Percentiles rank a stretch among this genome's conserved stretches.
Conservation (phyloP, 495 filamentous ascomycete species). For the Penicillium cinerascens region DNA sequence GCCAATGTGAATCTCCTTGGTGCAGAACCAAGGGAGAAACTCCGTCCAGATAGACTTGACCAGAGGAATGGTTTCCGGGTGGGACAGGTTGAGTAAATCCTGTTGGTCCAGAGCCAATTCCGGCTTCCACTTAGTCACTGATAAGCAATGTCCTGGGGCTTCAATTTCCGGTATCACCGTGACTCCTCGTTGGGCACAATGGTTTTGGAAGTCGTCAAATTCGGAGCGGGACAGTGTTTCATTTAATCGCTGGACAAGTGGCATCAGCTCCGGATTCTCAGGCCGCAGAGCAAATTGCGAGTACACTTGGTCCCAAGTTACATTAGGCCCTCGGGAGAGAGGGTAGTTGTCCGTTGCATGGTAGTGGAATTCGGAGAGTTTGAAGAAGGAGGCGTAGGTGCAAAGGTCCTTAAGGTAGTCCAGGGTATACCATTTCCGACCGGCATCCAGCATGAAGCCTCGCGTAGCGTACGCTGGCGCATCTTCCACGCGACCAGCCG, state of each 20-base stretch:
- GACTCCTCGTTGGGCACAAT: constrained; percentile 50
- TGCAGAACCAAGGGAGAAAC: constrained; percentile 55
- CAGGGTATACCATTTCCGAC: constrained; percentile 54
- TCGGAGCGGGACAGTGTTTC: constrained; percentile 46
- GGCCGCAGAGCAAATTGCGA: constrained; percentile 50
- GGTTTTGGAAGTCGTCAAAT: constrained; percentile 48
- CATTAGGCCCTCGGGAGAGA: constrained; percentile 49
- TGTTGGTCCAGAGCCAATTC: constrained; percentile 47
- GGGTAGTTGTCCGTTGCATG: constrained; percentile 57
- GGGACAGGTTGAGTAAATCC: constrained; percentile 51
- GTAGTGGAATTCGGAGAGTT: constrained; percentile 56
- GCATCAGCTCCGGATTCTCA: constrained; percentile 33
- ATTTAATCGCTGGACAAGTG: constrained; percentile 44
- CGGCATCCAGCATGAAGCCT: constrained; percentile 54
- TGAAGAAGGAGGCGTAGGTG: constrained; percentile 55
- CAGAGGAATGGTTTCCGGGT: constrained; percentile 51
- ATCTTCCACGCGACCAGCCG: constrained; percentile 33
- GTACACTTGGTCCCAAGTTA: constrained; percentile 49
- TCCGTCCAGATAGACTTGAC: constrained; percentile 53
- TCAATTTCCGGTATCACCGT: constrained; percentile 56
- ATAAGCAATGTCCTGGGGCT: constrained; percentile 50
- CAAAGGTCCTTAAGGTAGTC: constrained; percentile 54
- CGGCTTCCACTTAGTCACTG: constrained; percentile 56
- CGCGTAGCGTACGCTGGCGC: constrained; percentile 46
- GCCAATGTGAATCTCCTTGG: constrained; percentile 55